Base-by-base conservation (phyloP, 2,329 filamentous ascomycete genomes). In the Zymoseptoria tritici region DNA sequence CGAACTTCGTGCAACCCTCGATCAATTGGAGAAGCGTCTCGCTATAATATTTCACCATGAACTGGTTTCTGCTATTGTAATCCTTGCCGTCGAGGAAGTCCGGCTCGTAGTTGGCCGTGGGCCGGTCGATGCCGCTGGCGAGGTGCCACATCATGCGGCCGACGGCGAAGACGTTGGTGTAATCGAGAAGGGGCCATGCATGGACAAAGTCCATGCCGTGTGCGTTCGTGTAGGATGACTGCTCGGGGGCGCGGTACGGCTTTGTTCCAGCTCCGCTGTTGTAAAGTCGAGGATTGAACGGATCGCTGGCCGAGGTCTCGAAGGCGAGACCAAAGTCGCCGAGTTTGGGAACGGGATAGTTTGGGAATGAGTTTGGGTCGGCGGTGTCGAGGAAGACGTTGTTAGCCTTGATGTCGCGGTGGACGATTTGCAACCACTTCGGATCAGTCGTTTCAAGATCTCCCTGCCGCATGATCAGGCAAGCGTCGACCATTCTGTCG, bases 381-480 rank as follows among this genome's bases (percentile, higher is more conserved):
- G 56, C 52, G 36, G 36, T 19, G 11, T 57, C 58, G 13, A 97
- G 81, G 74, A 97, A 96, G 74, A 96, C 94, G 80, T 97, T 97
- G 80, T 96, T 91, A 0, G 92, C 92, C 78, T 97, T 97, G 82
- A 96, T 95, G 74, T 97, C 92, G 61, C 91, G 88, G 73, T 97
- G 92, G 2, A 63, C 46, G 4, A 66, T 56, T n/a, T 55, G 16
- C 1, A 5, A 20, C 62, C 60, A 64, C 2, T 51, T 29, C 1
- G 20, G 19, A 20, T 16, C 9, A 9, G 9, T 19, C 29, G 36
- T 51, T 13, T 22, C 52, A 2, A 54, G 11, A 7, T 50, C 31
- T 11, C 63, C 61, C 31, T 60, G 42, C 36, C 57, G 50, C 64
- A 65, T 63, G 13, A 62, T 46, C 5, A 66, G 42, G 42, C 61